phyloP scores from a whole-genome alignment of 306 rosid genomes.

The Cicer cuneatum region DNA sequence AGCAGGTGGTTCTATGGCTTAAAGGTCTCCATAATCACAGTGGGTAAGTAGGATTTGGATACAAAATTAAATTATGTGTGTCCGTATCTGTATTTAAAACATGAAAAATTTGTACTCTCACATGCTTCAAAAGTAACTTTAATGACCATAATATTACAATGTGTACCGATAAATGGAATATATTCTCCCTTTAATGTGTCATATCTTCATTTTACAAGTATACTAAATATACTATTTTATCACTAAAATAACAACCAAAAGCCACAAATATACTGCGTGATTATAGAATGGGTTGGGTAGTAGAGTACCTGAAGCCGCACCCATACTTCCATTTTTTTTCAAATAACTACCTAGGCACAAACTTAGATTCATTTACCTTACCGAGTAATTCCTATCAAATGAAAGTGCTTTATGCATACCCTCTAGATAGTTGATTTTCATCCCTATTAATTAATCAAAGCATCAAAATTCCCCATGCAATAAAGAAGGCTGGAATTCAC shows the following conservation, averaged over 20 bases:
- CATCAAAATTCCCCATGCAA: constrained; percentile 8
- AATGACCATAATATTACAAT: background rate
- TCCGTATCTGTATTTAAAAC: background rate
- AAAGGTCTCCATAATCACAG: constrained; percentile 4
- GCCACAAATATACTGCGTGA: background rate
- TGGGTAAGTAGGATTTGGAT: background rate
- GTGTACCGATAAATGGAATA: background rate
- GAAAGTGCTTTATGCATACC: background rate
- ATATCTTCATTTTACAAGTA: no score
- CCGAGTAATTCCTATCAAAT: background rate
- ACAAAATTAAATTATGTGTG: background rate
- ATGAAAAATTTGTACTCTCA: background rate
- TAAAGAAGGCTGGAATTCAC: constrained; percentile 37
- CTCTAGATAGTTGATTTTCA: background rate
- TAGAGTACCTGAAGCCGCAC: constrained; percentile 1
- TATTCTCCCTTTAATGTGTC: background rate
- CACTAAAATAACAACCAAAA: background rate
- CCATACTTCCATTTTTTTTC: background rate
- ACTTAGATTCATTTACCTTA: background rate
- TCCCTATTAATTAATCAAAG: constrained; percentile 23
- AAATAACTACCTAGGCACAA: constrained; percentile 2
- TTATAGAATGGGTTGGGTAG: background rate
- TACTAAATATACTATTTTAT: background rate
- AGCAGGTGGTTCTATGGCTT: constrained; percentile 30
- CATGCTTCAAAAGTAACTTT: constrained; percentile 10